phyloP scores from a whole-genome alignment of 2,329 filamentous ascomycete species.

The Seiridium unicorne region DNA sequence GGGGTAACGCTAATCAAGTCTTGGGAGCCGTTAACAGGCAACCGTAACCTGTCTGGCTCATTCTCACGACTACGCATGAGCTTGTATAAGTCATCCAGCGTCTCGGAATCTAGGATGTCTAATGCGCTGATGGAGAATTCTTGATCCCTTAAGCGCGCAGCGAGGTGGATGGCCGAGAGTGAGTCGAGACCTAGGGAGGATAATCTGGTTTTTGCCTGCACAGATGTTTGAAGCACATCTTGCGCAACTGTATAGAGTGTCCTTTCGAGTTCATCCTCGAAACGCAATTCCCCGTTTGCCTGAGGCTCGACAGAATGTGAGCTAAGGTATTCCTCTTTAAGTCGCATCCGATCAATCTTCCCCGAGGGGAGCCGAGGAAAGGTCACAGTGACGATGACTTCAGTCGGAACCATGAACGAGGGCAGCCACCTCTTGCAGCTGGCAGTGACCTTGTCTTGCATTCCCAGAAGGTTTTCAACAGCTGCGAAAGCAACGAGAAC shows the following conservation, averaged over 20 bases:
- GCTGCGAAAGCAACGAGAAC: slow-evolving; percentile 75
- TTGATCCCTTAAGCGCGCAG: slow-evolving; percentile 58
- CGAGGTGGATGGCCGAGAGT: slow-evolving; percentile 46
- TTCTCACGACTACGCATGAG: background rate
- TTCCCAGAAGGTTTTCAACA: slow-evolving; percentile 36
- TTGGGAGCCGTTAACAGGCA: background rate
- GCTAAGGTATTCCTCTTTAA: slow-evolving; percentile 55
- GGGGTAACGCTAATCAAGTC: too few species aligned
- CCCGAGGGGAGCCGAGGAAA: slow-evolving; percentile 80
- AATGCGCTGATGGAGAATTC: slow-evolving; percentile 57
- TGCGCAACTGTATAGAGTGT: slow-evolving; percentile 30
- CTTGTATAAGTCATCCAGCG: slow-evolving; percentile 25
- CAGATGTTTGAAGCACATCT: slow-evolving; percentile 21
- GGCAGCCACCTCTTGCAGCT: slow-evolving; percentile 76
- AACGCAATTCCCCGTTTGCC: slow-evolving; percentile 7
- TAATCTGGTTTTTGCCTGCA: slow-evolving; percentile 28
- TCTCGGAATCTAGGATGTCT: slow-evolving; percentile 58
- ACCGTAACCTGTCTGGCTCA: background rate
- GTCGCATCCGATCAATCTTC: slow-evolving; percentile 70
- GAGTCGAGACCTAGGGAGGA: slow-evolving; percentile 38
- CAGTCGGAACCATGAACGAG: slow-evolving; percentile 77
- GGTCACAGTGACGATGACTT: slow-evolving; percentile 60
- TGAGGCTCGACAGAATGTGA: background rate
- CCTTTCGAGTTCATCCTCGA: slow-evolving; percentile 30
- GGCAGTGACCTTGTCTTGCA: slow-evolving; percentile 46